Percentiles rank a stretch among this genome's conserved stretches.
Conservation (phyloP, 768 basidiomycete species). For the Trametes gibbosa region DNA sequence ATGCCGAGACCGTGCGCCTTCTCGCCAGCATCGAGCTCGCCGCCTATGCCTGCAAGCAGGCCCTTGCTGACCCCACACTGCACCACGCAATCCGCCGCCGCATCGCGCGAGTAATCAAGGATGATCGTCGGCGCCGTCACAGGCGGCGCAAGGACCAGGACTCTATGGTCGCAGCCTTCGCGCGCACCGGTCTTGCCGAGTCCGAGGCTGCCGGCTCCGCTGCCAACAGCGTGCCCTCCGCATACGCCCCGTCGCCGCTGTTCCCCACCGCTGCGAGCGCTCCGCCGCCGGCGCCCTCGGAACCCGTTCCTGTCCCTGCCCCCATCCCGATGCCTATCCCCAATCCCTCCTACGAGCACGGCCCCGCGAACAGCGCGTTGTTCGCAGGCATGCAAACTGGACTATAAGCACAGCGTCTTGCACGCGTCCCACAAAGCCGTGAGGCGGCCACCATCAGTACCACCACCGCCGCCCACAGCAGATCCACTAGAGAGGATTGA, state of each 20-base stretch:
- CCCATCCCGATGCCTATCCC: constrained; percentile 19
- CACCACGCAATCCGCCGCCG: constrained; percentile 65
- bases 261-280: constrained; percentile 1
- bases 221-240: not conserved
- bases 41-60: constrained; percentile 73
- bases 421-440: too few relatives aligned
- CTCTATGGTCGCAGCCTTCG: constrained; percentile 76
- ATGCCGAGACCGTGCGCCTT: constrained; percentile 77
- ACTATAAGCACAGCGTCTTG: not conserved
- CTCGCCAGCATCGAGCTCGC: constrained; percentile 84
- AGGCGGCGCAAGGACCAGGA: constrained; percentile 83
- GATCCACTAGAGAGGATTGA: constrained; percentile 8
- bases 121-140: constrained; percentile 78
- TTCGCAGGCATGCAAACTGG: constrained; percentile 3
- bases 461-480: not conserved
- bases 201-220: not conserved
- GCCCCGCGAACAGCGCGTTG: not conserved
- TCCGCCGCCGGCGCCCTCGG: constrained; percentile 11
- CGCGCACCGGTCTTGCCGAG: constrained; percentile 44
- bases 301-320: constrained; percentile 11
- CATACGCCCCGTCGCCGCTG: constrained; percentile 2
- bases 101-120: constrained; percentile 80
- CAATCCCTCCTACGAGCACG: constrained; percentile 4
- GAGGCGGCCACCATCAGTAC: too few relatives aligned
- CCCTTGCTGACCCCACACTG: constrained; percentile 61